Conservation (phyloP, 257 asterid genomes). For the Lycium ferocissimum region DNA sequence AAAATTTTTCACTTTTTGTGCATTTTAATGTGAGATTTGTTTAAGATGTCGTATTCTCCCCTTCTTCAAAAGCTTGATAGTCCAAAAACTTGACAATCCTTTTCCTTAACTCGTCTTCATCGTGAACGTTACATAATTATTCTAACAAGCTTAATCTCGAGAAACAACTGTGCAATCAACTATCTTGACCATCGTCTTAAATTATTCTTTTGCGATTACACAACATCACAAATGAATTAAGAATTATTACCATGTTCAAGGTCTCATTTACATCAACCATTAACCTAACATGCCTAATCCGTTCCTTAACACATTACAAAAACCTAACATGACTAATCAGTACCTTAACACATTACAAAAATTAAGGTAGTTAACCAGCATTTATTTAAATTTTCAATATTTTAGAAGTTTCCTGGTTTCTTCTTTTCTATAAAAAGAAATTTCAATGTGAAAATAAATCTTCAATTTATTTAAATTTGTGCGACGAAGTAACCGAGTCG, state of each 20-base stretch:
- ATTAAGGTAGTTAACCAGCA: neutral
- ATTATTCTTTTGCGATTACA: neutral
- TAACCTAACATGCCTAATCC: neutral
- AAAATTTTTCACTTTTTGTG: too few relatives aligned
- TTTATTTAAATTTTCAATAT: neutral
- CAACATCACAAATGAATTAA: neutral
- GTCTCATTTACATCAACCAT: neutral
- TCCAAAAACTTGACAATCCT: too few relatives aligned
- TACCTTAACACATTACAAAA: neutral
- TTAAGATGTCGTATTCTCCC: too few relatives aligned
- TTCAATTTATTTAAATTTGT: neutral
- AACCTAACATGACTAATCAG: neutral
- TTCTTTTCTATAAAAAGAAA: neutral
- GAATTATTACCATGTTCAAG: neutral
- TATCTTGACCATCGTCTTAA: neutral
- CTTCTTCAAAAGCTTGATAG: too few relatives aligned
- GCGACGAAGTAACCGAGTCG: slow-evolving; percentile 32
- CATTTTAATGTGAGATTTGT: too few relatives aligned
- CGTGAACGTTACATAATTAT: too few relatives aligned
- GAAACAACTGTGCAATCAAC: too few relatives aligned
- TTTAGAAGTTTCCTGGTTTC: neutral
- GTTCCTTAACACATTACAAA: neutral
- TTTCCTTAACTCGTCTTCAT: too few relatives aligned
- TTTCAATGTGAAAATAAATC: neutral
- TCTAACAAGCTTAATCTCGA: too few relatives aligned